Base-by-base conservation (phyloP, 352 stramenopile genomes). In the Pythium pectinolyticum region DNA sequence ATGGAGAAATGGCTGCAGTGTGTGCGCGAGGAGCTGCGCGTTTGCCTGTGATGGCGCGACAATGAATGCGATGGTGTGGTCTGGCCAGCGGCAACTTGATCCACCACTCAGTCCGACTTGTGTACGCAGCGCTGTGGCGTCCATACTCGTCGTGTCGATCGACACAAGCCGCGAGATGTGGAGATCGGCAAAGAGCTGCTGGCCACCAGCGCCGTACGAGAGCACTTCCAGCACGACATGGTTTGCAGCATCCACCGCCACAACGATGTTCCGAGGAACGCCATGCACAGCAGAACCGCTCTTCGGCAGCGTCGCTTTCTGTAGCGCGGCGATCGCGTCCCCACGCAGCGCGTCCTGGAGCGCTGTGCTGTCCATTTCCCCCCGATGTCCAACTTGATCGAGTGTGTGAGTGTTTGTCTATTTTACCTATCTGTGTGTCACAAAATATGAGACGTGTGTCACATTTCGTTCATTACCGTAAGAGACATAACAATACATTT, bases 171-270 rank as follows among this genome's bases (percentile, higher is more conserved):
- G 71, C 22, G 74, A 45, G 22, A 93, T 73, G 9, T 67, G 57
- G 19, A 88, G 70, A 5, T 72, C 31, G 20, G 85, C 79, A 63
- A 88, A 93, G 62, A 89, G 86, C 17, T 85, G 76, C 25, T 70
- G 70, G 27, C 84, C 82, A 35, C 84, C 84, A 17, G 73, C 78
- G 65, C 84, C 84, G 67, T 74, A 78, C 51, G 82, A 80, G 32
- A 93, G 67, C 48, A 91, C 54, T 39, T 93, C 77, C 54, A 94
- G 79, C 40, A 91, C 77, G 54, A 78, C 71, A 11, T 77, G 66
- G 28, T 85, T 75, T 17, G 75, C 78, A 6, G 66, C 61, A 51
- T 94, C 84, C 2, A 90, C 73, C 0, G 76, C 78, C 19, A 89
- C 68, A 25, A 86, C 35, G 27, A 81, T 57, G 24, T 30, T 27